A percentile compares a stretch with the other conserved stretches of the same genome.
phyloP scores from a whole-genome alignment of 148 eudicot species.

The Nyssa sinensis region DNA sequence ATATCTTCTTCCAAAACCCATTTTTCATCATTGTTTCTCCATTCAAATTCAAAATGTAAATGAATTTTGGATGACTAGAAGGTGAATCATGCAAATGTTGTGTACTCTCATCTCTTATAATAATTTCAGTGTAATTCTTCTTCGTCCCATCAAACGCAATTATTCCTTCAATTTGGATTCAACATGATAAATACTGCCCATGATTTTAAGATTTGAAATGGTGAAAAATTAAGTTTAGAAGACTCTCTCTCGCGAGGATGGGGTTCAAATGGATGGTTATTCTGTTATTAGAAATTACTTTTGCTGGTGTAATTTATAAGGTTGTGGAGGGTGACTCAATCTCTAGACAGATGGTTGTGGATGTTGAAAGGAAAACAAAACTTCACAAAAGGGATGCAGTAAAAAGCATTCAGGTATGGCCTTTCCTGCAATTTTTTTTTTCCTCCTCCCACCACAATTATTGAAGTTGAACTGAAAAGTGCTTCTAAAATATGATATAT shows the following conservation, averaged over 20 bases:
- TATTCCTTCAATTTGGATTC: neutral
- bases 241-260: constrained; percentile 2
- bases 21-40: neutral
- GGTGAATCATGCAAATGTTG: constrained; percentile 31
- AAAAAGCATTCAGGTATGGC: constrained; percentile 45
- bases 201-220: neutral
- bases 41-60: constrained; percentile 10
- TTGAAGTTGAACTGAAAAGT: neutral
- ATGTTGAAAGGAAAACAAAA: constrained; percentile 22
- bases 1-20: neutral
- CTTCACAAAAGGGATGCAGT: constrained; percentile 27
- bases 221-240: neutral
- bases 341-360: constrained; percentile 5
- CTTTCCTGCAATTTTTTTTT: neutral
- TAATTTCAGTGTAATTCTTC: neutral
- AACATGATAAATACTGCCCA: neutral
- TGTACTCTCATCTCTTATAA: neutral
- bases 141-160: too few species aligned
- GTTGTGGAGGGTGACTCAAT: constrained; percentile 1
- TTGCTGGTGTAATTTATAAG: constrained; percentile 3
- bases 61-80: constrained; percentile 32
- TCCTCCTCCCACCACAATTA: neutral
- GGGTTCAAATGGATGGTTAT: constrained; percentile 16
- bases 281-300: constrained; percentile 5
- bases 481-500: neutral